These are phyloP conservation scores for Mollisiaceae sp. DNA, from an alignment of 2,329 filamentous ascomycete species.

Conservation along the genomic window DNA sequence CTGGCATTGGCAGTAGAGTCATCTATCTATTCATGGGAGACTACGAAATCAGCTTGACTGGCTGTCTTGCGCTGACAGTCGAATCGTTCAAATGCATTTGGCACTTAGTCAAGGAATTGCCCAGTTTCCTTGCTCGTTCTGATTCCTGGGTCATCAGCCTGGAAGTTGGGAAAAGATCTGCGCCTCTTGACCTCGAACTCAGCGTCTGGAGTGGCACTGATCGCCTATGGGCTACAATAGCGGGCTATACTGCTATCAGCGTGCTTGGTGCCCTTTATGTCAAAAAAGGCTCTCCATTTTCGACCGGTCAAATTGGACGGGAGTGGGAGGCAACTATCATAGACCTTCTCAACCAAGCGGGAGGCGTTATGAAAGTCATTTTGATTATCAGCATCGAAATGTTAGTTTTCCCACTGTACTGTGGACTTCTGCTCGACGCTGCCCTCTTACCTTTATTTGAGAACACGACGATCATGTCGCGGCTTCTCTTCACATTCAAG, in stretches of 20 bases:
- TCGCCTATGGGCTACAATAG: slow-evolving; percentile 72
- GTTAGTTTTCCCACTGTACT: slow-evolving; percentile 96
- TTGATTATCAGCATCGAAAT: slow-evolving; percentile 99
- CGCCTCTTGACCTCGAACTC: slow-evolving; percentile 57
- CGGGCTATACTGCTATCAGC: slow-evolving; percentile 81
- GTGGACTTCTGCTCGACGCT: slow-evolving; percentile 85
- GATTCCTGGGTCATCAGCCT: slow-evolving; percentile 64
- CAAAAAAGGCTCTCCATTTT: slow-evolving; percentile 72
- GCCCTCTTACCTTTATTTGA: slow-evolving; percentile 91
- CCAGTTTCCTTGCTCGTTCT: slow-evolving; percentile 50
- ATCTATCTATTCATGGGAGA: slow-evolving; percentile 54
- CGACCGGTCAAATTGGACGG: slow-evolving; percentile 58
- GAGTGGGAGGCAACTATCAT: slow-evolving; percentile 78
- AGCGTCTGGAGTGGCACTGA: slow-evolving; percentile 72
- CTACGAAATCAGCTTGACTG: slow-evolving; percentile 41
- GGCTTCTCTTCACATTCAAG: slow-evolving; percentile 76
- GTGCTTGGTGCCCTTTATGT: slow-evolving; percentile 80
- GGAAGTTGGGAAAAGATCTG: slow-evolving; percentile 47
- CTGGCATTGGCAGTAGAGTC: slow-evolving; percentile 46
- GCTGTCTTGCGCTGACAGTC: slow-evolving; percentile 18
- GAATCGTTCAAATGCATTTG: slow-evolving; percentile 17
- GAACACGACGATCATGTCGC: slow-evolving; percentile 75
- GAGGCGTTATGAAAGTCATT: slow-evolving; percentile 96
- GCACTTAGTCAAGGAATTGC: slow-evolving; percentile 41
- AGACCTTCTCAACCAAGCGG: slow-evolving; percentile 87